Evolutionary conservation across 2,329 filamentous ascomycete genomes (phyloP).

Genomic region (Fusarium abutilonis): DNA sequence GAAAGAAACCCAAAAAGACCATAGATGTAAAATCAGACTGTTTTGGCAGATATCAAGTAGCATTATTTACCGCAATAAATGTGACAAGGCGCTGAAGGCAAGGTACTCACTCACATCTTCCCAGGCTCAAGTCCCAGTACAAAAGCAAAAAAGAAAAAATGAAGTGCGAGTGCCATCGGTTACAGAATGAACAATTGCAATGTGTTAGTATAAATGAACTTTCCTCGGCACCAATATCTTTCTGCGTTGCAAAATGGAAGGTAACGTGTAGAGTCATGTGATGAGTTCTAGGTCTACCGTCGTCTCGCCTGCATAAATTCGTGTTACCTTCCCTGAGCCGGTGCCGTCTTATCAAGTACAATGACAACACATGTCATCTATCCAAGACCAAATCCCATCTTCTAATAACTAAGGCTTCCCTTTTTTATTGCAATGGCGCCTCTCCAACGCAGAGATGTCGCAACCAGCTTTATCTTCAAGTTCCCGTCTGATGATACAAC

Average conservation of each 20-base stretch:
- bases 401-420: background rate
- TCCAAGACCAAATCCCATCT: background rate
- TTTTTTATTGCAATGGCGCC: slow-evolving; percentile 34
- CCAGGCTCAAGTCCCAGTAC: too few species aligned
- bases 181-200: too few species aligned
- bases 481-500: slow-evolving; percentile 49
- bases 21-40: too few species aligned
- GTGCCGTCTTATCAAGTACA: background rate
- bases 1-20: too few species aligned
- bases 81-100: too few species aligned
- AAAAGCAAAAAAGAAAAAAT: too few species aligned
- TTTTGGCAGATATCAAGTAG: too few species aligned
- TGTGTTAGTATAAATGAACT: too few species aligned
- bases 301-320: slow-evolving; percentile 7
- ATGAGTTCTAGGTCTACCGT: slow-evolving; percentile 12
- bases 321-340: background rate
- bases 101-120: too few species aligned
- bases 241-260: background rate
- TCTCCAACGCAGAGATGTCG: slow-evolving; percentile 53
- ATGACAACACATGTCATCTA: background rate
- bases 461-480: slow-evolving; percentile 63
- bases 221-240: background rate
- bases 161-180: too few species aligned
- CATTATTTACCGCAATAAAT: too few species aligned
- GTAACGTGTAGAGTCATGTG: slow-evolving; percentile 30